Evolutionary conservation across 257 asterid genomes (phyloP).

Genomic region (Solanum clarkiae): DNA sequence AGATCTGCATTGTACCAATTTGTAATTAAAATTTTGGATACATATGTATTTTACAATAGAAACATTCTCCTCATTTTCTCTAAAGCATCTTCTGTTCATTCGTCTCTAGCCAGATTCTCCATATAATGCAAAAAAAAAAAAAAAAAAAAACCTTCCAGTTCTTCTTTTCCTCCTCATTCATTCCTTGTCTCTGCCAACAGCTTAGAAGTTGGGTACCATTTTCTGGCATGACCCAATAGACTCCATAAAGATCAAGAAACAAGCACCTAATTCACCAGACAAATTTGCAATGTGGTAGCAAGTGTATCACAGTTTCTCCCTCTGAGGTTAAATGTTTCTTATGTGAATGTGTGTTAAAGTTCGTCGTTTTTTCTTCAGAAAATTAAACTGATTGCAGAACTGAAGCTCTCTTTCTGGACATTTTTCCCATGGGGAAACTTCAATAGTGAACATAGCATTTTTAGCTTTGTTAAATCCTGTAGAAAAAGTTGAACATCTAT

Average conservation of each 20-base stretch:
- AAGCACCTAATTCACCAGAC: neutral
- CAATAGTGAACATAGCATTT: neutral
- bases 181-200: neutral
- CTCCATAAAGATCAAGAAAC: neutral
- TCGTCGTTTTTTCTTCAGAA: neutral
- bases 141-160: neutral
- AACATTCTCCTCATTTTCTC: neutral
- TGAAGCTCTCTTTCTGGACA: neutral
- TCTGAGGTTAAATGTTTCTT: neutral
- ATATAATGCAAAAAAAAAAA: neutral
- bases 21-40: neutral
- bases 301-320: neutral
- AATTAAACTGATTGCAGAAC: neutral
- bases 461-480: neutral
- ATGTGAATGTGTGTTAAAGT: neutral
- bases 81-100: neutral
- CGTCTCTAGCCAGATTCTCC: neutral
- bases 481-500: neutral
- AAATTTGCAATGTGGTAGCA: neutral
- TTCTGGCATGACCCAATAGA: neutral
- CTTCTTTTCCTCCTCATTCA: neutral
- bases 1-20: neutral
- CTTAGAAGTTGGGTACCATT: neutral
- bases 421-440: neutral
- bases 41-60: neutral